These are phyloP conservation scores for Neohortaea acidophila DNA, from an alignment of 495 filamentous ascomycete genomes.

Conservation along the genomic window DNA sequence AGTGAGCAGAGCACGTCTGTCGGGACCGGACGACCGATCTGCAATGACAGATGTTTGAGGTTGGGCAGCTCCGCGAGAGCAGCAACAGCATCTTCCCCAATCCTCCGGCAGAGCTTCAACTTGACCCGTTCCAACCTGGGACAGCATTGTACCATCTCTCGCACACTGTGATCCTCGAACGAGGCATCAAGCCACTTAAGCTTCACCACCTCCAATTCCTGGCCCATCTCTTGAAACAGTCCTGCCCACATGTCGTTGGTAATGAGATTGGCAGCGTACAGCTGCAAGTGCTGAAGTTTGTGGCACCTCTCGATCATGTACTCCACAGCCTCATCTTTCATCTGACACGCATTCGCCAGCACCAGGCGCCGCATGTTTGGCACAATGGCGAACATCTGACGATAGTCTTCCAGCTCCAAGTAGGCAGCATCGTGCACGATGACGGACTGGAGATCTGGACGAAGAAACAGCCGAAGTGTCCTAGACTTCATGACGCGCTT, in stretches of 20 bases:
- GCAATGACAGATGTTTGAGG: conserved; percentile 59
- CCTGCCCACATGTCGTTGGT: conserved; percentile 53
- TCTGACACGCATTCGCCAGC: conserved; percentile 65
- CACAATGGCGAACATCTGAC: conserved; percentile 63
- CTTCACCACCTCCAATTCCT: conserved; percentile 48
- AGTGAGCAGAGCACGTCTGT: conserved; percentile 42
- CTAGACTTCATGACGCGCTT: conserved; percentile 51
- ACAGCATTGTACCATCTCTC: conserved; percentile 42
- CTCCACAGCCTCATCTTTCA: conserved; percentile 67
- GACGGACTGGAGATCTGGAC: conserved; percentile 47
- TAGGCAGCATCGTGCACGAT: conserved; percentile 66
- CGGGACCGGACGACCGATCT: conserved; percentile 40
- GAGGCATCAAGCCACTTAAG: conserved; percentile 53
- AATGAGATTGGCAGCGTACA: conserved; percentile 69
- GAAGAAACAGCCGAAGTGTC: conserved; percentile 66
- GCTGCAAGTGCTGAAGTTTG: conserved; percentile 43
- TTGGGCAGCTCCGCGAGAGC: conserved; percentile 40
- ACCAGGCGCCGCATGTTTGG: conserved; percentile 52
- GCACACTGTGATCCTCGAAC: conserved; percentile 52
- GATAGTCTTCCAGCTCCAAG: conserved; percentile 57
- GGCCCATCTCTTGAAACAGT: conserved; percentile 46
- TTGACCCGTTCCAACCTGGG: conserved; percentile 57
- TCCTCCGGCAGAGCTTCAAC: conserved; percentile 42
- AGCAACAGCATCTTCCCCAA: conserved; percentile 33
- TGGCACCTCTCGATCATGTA: conserved; percentile 59